Evolutionary conservation across 768 basidiomycete genomes (phyloP).

Genomic region (Collybiopsis confluens): DNA sequence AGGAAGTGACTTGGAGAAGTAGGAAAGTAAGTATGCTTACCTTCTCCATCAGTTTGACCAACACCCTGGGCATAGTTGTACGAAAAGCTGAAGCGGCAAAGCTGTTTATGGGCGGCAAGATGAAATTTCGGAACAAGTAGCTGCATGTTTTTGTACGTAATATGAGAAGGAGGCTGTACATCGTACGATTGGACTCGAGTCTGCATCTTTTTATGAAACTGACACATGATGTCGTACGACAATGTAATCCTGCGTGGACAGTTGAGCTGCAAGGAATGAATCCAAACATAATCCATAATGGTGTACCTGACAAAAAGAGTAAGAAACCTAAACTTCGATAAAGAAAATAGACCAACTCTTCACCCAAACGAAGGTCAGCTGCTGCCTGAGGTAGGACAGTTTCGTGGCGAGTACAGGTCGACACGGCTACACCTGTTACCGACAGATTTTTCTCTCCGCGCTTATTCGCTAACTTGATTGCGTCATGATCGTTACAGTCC

Average conservation of each 20-base stretch:
- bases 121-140: slow-evolving; percentile 10
- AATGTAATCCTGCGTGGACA: background rate
- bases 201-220: background rate
- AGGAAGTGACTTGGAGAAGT: too few species aligned
- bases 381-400: background rate
- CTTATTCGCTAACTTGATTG: background rate
- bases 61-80: background rate
- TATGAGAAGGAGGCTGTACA: background rate
- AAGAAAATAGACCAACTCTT: background rate
- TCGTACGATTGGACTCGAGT: background rate
- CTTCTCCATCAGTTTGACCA: slow-evolving; percentile 2
- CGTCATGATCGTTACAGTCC: slow-evolving; percentile 5
- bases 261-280: background rate
- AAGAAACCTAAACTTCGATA: background rate
- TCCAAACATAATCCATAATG: background rate
- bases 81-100: background rate
- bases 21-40: too few species aligned
- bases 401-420: background rate
- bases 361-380: background rate
- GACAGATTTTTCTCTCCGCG: background rate
- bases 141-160: background rate
- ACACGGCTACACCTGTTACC: background rate
- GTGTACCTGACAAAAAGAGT: background rate
- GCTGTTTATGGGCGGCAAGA: background rate
- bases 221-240: background rate